These are phyloP conservation scores for Tolypocladium cylindrosporum DNA, from an alignment of 2,329 filamentous ascomycete genomes.

Conservation along the genomic window DNA sequence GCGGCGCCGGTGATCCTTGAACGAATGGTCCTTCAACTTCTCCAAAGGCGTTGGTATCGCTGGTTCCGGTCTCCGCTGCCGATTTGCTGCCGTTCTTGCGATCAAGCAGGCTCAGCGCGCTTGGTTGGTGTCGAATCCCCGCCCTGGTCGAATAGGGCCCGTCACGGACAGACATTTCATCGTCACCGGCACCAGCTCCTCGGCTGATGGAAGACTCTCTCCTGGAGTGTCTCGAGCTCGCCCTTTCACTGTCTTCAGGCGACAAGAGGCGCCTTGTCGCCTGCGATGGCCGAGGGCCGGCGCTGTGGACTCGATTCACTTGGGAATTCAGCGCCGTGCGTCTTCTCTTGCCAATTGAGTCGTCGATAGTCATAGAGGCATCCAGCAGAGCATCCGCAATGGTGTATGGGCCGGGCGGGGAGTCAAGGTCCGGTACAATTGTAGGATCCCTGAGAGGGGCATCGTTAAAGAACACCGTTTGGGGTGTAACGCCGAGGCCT, in stretches of 20 bases:
- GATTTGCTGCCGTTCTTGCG: constrained; percentile 50
- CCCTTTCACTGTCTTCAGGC: constrained; percentile 17
- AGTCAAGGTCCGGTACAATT: constrained; percentile 18
- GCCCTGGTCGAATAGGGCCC: constrained; percentile 32
- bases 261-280: constrained; percentile 17
- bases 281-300: constrained; percentile 18
- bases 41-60: constrained; percentile 49
- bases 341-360: constrained; percentile 45
- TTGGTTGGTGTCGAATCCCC: constrained; percentile 45
- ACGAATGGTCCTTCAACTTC: constrained; percentile 48
- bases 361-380: constrained; percentile 80
- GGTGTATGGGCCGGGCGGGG: constrained; percentile 48
- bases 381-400: constrained; percentile 87
- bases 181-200: constrained; percentile 16
- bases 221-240: constrained; percentile 27
- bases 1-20: constrained; percentile 16
- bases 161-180: constrained; percentile 27
- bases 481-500: constrained; percentile 65
- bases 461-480: constrained; percentile 90
- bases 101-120: constrained; percentile 49
- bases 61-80: constrained; percentile 47
- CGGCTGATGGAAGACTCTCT: constrained; percentile 22
- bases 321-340: constrained; percentile 42
- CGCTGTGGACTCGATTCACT: constrained; percentile 30
- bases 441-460: constrained; percentile 41